Percentiles rank a stretch among this genome's conserved stretches.
Evolutionary conservation across 2,329 filamentous ascomycete species (phyloP).

Genomic region (Cadophora gregata): DNA sequence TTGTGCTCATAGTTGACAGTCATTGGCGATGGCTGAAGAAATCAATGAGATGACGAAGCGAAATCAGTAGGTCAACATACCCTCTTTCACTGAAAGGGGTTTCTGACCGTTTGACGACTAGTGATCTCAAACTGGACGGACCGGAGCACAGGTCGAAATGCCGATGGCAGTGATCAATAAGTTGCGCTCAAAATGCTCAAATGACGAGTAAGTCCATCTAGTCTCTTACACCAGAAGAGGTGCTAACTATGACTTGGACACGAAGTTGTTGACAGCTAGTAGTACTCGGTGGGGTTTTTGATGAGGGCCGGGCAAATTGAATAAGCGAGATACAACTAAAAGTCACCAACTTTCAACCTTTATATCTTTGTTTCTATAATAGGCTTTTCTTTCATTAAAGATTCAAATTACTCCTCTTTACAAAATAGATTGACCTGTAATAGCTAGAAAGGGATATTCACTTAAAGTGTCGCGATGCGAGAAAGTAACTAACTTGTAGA

Average conservation of each 20-base stretch:
- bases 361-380: too few relatives aligned
- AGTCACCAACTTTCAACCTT: too few relatives aligned
- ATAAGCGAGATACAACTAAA: too few relatives aligned
- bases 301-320: too few relatives aligned
- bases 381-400: too few relatives aligned
- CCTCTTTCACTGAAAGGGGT: not conserved
- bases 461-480: too few relatives aligned
- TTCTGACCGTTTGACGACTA: not conserved
- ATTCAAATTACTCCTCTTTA: too few relatives aligned
- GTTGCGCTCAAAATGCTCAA: not conserved
- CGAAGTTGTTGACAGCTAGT: not conserved
- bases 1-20: conserved; percentile 7
- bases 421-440: too few relatives aligned
- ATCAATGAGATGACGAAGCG: not conserved
- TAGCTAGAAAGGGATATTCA: too few relatives aligned
- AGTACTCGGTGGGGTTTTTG: too few relatives aligned
- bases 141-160: not conserved
- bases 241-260: not conserved
- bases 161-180: too few relatives aligned
- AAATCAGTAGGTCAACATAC: not conserved
- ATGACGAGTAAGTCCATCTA: not conserved
- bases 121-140: not conserved
- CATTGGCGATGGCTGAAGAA: conserved; percentile 1
- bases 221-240: not conserved
- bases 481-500: too few relatives aligned